These are phyloP conservation scores for Rhizophora apiculata DNA, from an alignment of 345 rosid genomes.

Conservation along the genomic window DNA sequence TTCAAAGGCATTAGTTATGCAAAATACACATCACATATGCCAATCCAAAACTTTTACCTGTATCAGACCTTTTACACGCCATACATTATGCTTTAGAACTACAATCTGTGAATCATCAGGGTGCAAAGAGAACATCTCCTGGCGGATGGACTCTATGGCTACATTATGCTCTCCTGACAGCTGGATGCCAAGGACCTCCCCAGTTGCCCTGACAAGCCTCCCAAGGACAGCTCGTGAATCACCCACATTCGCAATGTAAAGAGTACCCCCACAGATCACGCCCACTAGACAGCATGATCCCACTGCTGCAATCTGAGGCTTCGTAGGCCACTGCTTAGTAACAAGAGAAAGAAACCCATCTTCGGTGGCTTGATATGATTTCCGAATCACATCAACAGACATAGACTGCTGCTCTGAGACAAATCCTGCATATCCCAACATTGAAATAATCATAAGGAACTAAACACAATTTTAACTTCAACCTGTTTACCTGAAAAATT, in stretches of 20 bases:
- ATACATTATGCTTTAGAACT: slow-evolving; percentile 34
- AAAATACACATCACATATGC: not conserved
- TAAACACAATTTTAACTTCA: not conserved
- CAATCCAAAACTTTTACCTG: slow-evolving; percentile 17
- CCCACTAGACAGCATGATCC: slow-evolving; percentile 34
- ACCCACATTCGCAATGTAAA: slow-evolving; percentile 30
- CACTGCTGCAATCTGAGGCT: slow-evolving; percentile 38
- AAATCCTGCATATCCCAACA: slow-evolving; percentile 20
- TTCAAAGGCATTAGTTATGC: not conserved
- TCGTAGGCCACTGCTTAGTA: slow-evolving; percentile 35
- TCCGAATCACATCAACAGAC: slow-evolving; percentile 32
- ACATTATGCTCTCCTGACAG: slow-evolving; percentile 33
- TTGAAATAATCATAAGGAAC: not conserved
- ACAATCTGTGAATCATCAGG: slow-evolving; percentile 35
- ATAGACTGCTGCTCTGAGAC: slow-evolving; percentile 27
- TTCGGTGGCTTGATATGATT: slow-evolving; percentile 34
- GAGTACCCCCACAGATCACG: slow-evolving; percentile 25
- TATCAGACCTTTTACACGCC: slow-evolving; percentile 39
- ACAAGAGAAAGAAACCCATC: slow-evolving; percentile 36
- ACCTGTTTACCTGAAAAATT: not conserved
- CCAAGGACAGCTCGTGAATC: slow-evolving; percentile 37
- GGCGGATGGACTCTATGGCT: slow-evolving; percentile 32
- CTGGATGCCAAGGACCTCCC: slow-evolving; percentile 34
- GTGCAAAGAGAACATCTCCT: slow-evolving; percentile 34
- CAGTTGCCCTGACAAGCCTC: slow-evolving; percentile 27